Evolutionary conservation across 1,139 yeast species (phyloP).

Genomic region (Zygoascus sp.): DNA sequence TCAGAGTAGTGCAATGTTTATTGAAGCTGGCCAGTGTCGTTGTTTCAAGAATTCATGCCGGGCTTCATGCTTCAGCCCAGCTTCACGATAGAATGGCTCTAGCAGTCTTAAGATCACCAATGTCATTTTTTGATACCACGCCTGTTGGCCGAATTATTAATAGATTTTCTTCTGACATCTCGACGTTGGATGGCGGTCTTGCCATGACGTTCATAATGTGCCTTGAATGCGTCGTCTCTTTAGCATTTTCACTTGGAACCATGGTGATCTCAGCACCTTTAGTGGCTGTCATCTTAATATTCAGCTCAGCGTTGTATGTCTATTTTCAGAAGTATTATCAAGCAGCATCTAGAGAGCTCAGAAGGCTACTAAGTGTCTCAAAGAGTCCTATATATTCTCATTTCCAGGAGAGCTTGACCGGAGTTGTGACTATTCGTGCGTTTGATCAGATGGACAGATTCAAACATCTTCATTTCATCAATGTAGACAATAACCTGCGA

Average conservation of each 20-base stretch:
- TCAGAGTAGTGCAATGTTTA: constrained; percentile 22
- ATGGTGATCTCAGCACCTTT: constrained; percentile 71
- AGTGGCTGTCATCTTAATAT: constrained; percentile 44
- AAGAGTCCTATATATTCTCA: constrained; percentile 77
- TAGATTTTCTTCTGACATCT: constrained; percentile 69
- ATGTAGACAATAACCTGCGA: constrained; percentile 59
- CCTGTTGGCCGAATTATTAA: constrained; percentile 69
- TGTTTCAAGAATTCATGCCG: constrained; percentile 71
- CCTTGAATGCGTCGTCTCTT: constrained; percentile 49
- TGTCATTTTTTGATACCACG: constrained; percentile 62
- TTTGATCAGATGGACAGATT: constrained; percentile 50
- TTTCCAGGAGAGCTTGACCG: constrained; percentile 71
- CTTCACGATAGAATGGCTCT: constrained; percentile 78
- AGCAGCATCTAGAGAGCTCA: constrained; percentile 71
- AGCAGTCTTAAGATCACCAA: constrained; percentile 72
- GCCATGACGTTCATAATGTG: constrained; percentile 40
- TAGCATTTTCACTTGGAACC: constrained; percentile 60
- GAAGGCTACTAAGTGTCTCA: constrained; percentile 71
- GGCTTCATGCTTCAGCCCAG: constrained; percentile 72
- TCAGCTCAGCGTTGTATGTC: constrained; percentile 56
- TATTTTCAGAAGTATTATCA: constrained; percentile 84
- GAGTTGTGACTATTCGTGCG: constrained; percentile 67
- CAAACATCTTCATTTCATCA: constrained; percentile 49
- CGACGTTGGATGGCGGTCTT: constrained; percentile 60
- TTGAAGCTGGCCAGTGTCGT: constrained; percentile 63